Percentiles rank a stretch among this genome's conserved stretches.
Conservation (phyloP, 495 filamentous ascomycete species). For the Penicillium chermesinum region DNA sequence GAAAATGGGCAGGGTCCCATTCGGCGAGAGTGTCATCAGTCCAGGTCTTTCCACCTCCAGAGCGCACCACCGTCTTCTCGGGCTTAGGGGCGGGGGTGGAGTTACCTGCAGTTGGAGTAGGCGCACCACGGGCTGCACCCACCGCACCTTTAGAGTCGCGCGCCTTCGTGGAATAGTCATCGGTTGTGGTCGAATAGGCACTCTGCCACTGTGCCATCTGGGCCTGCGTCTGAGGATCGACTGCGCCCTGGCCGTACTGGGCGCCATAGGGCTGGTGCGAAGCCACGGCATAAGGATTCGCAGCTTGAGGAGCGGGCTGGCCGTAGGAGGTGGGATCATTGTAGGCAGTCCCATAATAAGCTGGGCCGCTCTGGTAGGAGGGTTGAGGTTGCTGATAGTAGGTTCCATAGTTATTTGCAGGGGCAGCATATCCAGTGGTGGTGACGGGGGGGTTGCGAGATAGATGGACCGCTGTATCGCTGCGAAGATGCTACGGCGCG, state of each 20-base stretch:
- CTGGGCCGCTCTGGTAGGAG: conserved; percentile 41
- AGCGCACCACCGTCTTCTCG: conserved; percentile 71
- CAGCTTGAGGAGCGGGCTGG: conserved; percentile 65
- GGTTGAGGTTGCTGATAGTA: conserved; percentile 32
- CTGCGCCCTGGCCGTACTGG: conserved; percentile 34
- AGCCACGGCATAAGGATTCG: conserved; percentile 78
- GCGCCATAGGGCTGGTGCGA: conserved; percentile 35
- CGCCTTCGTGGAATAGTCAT: conserved; percentile 20
- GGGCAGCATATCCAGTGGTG: conserved; percentile 34
- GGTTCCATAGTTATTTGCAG: conserved; percentile 29
- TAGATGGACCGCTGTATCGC: conserved; percentile 35
- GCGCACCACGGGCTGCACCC: conserved; percentile 44
- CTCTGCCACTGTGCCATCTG: conserved; percentile 97
- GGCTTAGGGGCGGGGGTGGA: conserved; percentile 37
- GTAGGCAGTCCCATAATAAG: conserved; percentile 49
- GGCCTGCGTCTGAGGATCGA: conserved; percentile 84
- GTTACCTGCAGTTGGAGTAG: conserved; percentile 22
- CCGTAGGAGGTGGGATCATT: conserved; percentile 49
- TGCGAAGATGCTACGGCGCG: conserved; percentile 55
- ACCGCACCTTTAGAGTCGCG: conserved; percentile 22
- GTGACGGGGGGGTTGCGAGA: conserved; percentile 43
- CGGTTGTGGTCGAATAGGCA: conserved; percentile 59
- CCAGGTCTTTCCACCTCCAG: conserved; percentile 89
- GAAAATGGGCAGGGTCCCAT: conserved; percentile 94
- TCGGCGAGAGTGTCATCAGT: conserved; percentile 79